phyloP scores from a whole-genome alignment of 257 asterid species.

The Penstemon eatonii region DNA sequence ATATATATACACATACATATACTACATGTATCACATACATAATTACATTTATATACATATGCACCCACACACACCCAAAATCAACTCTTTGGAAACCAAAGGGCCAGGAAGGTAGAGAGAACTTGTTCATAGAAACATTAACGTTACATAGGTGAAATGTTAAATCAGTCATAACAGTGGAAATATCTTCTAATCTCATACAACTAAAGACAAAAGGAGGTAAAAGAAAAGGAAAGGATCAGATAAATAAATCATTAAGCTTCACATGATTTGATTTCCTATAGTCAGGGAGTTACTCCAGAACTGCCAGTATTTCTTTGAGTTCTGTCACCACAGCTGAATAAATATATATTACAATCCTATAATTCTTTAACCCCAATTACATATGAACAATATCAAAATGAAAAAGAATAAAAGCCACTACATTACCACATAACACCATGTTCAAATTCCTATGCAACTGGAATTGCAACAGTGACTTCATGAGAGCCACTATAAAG shows the following conservation, averaged over 20 bases:
- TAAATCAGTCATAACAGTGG: neutral
- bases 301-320: conserved; percentile 4
- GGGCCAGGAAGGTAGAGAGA: neutral
- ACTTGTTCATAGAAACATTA: neutral
- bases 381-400: conserved; percentile 15
- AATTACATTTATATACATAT: neutral
- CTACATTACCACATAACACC: neutral
- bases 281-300: conserved; percentile 5
- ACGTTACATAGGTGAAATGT: conserved; percentile 13
- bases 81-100: conserved; percentile 7
- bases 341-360: neutral
- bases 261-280: neutral
- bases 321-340: conserved; percentile 10
- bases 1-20: neutral
- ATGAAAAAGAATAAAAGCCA: conserved; percentile 8
- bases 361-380: conserved; percentile 7
- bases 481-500: conserved; percentile 17
- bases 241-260: neutral
- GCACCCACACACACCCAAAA: neutral
- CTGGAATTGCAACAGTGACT: conserved; percentile 13
- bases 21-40: neutral
- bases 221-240: neutral
- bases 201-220: neutral
- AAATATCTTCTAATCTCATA: too few species aligned
- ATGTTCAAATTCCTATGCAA: conserved; percentile 17